Evolutionary conservation across 345 rosid species (phyloP).

Genomic region (Aquilaria sinensis): DNA sequence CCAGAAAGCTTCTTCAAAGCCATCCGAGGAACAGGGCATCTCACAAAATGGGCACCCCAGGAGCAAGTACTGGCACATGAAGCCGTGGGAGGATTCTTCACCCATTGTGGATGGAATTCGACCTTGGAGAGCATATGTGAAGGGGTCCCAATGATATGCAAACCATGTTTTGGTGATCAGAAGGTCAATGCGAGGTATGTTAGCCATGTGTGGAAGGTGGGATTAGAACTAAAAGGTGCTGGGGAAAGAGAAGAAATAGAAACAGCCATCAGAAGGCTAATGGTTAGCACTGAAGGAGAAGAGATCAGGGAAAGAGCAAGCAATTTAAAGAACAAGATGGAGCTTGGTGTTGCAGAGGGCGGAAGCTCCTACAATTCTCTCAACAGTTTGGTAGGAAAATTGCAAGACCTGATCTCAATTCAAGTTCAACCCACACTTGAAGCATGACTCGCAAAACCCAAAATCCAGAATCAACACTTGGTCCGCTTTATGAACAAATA

Average conservation of each 20-base stretch:
- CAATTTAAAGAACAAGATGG: background rate
- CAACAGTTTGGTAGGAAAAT: background rate
- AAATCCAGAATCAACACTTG: too few species aligned
- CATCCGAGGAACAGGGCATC: conserved; percentile 22
- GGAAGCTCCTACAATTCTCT: background rate
- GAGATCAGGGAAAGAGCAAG: background rate
- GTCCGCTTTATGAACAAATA: too few species aligned
- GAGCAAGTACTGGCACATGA: conserved; percentile 35
- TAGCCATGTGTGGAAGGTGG: conserved; percentile 32
- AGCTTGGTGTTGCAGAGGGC: background rate
- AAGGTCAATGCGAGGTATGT: conserved; percentile 33
- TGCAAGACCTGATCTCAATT: too few species aligned
- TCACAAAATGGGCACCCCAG: conserved; percentile 53
- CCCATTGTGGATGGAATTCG: conserved; percentile 53
- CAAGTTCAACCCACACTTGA: too few species aligned
- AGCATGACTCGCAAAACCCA: too few species aligned
- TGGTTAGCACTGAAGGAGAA: background rate
- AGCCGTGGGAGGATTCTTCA: conserved; percentile 46
- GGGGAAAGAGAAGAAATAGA: conserved; percentile 25
- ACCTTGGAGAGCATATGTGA: conserved; percentile 37
- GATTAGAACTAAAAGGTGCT: conserved; percentile 29
- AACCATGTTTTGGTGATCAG: conserved; percentile 34
- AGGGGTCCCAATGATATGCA: conserved; percentile 47
- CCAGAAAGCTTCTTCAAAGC: conserved; percentile 4
- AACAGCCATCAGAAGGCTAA: background rate